Percentiles rank a stretch among this genome's conserved stretches.
These are phyloP conservation scores for Cutaneotrichosporon sp. DNA, from an alignment of 1,284 basidiomycete species.

Conservation along the genomic window DNA sequence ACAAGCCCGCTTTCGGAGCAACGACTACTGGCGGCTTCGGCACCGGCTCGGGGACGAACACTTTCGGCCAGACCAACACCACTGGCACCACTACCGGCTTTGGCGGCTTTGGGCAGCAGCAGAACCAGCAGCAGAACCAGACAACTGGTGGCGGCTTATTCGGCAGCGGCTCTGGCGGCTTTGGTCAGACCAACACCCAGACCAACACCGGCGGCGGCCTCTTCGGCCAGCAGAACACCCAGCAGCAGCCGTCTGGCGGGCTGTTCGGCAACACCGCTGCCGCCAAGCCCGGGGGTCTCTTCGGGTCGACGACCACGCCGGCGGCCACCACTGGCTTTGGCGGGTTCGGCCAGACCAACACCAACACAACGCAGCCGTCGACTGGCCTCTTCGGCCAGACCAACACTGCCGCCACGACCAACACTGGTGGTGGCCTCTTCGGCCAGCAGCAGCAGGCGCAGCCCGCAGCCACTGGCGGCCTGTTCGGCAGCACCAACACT, in stretches of 20 bases:
- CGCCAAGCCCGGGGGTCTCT: constrained; percentile 55
- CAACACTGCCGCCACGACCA: constrained; percentile 6
- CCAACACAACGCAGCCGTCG: constrained; percentile 17
- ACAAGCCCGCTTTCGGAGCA: constrained; percentile 17
- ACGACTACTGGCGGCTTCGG: constrained; percentile 24
- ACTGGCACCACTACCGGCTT: constrained; percentile 23
- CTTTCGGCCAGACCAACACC: constrained; percentile 50
- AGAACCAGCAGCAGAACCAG: constrained; percentile 43
- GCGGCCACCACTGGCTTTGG: constrained; percentile 18
- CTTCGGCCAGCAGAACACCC: constrained; percentile 56
- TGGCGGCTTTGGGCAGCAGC: constrained; percentile 21
- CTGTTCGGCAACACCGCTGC: constrained; percentile 54
- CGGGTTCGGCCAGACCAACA: constrained; percentile 35
- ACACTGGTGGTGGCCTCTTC: constrained; percentile 57
- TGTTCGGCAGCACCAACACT: constrained; percentile 54
- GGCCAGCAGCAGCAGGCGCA: constrained; percentile 42
- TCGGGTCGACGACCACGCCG: constrained; percentile 49
- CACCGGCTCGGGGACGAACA: constrained; percentile 30
- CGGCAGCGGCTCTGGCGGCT: constrained; percentile 31
- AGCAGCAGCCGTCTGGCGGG: constrained; percentile 28
- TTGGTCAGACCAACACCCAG: constrained; percentile 34
- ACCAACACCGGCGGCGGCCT: constrained; percentile 51
- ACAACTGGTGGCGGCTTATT: constrained; percentile 37
- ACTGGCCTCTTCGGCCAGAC: constrained; percentile 33
- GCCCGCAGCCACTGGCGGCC: constrained; percentile 24